Evolutionary conservation across 192 early-diverging fungal genomes (phyloP).

Genomic region (Podila epicladia): DNA sequence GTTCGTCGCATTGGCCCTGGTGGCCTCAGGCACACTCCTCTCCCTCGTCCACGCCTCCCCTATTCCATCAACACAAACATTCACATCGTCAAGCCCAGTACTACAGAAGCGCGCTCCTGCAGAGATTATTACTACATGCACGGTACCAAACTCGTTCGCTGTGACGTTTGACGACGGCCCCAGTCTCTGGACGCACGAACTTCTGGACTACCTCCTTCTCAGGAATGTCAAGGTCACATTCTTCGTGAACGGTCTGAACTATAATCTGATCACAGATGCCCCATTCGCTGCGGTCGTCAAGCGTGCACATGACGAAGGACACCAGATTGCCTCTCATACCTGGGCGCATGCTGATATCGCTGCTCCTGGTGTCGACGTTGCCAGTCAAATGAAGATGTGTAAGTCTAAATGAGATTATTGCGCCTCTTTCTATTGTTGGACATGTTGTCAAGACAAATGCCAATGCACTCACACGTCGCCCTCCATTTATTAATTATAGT

Average conservation of each 20-base stretch:
- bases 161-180: slow-evolving; percentile 1
- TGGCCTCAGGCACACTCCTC: not conserved
- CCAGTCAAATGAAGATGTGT: slow-evolving; percentile 5
- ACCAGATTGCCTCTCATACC: slow-evolving; percentile 62
- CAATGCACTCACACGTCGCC: not conserved
- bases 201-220: slow-evolving; percentile 19
- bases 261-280: slow-evolving; percentile 17
- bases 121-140: not conserved
- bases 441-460: not conserved
- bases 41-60: not conserved
- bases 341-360: slow-evolving; percentile 50
- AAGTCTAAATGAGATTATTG: not conserved
- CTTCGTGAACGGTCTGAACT: slow-evolving; percentile 38
- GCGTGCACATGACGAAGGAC: slow-evolving; percentile 29
- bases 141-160: slow-evolving; percentile 1
- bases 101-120: not conserved
- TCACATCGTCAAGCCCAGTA: not conserved
- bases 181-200: not conserved
- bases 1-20: not conserved
- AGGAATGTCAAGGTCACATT: slow-evolving; percentile 28
- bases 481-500: not conserved
- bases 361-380: slow-evolving; percentile 4
- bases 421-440: not conserved
- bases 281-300: not conserved
- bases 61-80: not conserved